These are phyloP conservation scores for Antitrichia curtipendula DNA, from an alignment of 225 moss, liverwort and hornwort genomes.

Conservation along the genomic window DNA sequence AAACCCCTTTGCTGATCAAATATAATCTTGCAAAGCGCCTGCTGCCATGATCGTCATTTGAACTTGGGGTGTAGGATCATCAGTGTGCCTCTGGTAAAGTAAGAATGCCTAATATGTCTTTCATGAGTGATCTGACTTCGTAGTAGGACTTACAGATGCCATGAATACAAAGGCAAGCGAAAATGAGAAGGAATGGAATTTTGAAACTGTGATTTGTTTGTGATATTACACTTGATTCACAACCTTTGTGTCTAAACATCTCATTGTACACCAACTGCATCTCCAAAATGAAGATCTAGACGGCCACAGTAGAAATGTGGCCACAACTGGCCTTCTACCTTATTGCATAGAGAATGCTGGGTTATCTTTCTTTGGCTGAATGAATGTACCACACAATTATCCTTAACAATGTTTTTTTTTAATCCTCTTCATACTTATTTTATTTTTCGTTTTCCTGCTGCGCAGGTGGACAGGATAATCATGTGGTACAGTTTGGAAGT, in stretches of 20 bases:
- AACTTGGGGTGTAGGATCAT: background rate
- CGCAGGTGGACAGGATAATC: constrained; percentile 59
- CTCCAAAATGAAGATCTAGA: background rate
- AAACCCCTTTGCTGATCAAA: background rate
- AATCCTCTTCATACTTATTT: background rate
- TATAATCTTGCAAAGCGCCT: background rate
- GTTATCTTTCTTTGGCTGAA: background rate
- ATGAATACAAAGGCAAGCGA: background rate
- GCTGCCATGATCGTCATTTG: background rate
- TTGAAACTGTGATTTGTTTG: background rate
- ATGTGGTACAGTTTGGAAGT: constrained; percentile 53
- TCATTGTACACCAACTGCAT: background rate
- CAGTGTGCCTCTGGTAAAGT: background rate
- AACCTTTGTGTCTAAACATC: background rate
- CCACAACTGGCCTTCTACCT: background rate
- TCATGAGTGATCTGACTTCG: background rate
- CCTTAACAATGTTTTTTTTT: background rate
- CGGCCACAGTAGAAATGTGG: background rate
- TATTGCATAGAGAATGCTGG: background rate
- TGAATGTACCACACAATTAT: background rate
- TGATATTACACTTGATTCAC: background rate
- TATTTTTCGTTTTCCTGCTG: background rate
- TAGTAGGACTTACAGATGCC: background rate
- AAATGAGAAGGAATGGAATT: background rate
- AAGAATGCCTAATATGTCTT: background rate